Conservation (phyloP, 208 protist species). For the Trypanosoma cruzi region DNA sequence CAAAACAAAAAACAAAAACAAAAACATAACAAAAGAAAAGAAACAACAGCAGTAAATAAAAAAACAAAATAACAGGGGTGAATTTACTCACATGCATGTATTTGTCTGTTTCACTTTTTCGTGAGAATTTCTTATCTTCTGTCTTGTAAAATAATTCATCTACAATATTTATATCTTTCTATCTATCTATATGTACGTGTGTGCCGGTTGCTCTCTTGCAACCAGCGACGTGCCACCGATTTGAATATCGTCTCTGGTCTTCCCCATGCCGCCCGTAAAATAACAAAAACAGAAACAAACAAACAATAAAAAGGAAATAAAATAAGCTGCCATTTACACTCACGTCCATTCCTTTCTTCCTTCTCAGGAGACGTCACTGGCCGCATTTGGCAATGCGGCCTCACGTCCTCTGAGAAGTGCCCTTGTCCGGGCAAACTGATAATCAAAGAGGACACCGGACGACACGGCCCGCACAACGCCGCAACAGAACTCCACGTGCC, state of each 20-base stretch:
- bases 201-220: background rate
- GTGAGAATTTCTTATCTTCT: background rate
- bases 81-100: background rate
- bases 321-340: background rate
- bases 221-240: background rate
- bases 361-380: background rate
- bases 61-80: background rate
- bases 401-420: constrained; percentile 21
- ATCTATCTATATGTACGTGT: no score
- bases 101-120: background rate
- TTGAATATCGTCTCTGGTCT: background rate
- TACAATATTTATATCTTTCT: no score
- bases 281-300: background rate
- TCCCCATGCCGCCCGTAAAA: background rate
- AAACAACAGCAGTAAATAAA: constrained; percentile 6
- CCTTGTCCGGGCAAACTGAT: constrained; percentile 17
- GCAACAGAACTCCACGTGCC: constrained; percentile 6
- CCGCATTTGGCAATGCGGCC: background rate
- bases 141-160: background rate
- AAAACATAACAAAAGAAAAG: background rate
- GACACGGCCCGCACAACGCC: constrained; percentile 12
- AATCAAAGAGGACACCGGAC: constrained; percentile 21
- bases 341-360: background rate
- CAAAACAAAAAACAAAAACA: constrained; percentile 6
- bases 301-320: constrained; percentile 4